These are phyloP conservation scores for Bothriochloa decipiens DNA, from an alignment of 176 grass and related monocot species.

Conservation along the genomic window DNA sequence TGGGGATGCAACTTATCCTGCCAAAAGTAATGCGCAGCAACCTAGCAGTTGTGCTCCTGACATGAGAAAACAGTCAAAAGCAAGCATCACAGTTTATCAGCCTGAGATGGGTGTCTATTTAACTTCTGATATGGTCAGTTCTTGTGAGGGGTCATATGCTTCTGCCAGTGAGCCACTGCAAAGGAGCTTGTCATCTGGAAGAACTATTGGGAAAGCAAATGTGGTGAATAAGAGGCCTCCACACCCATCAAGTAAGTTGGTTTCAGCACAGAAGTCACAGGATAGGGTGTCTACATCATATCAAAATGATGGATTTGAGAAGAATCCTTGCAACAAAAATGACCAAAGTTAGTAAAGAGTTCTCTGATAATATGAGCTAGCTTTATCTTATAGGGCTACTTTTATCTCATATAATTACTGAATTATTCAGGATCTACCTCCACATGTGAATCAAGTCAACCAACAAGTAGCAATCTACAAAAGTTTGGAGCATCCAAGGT, in stretches of 20 bases:
- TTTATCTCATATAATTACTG: constrained; percentile 44
- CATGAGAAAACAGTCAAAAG: constrained; percentile 68
- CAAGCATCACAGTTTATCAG: constrained; percentile 62
- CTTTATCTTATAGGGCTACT: constrained; percentile 2
- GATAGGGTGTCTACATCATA: constrained; percentile 55
- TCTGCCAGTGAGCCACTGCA: constrained; percentile 47
- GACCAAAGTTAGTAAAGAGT: constrained; percentile 77
- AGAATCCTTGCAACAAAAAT: constrained; percentile 61
- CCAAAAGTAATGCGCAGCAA: constrained; percentile 52
- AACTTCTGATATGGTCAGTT: constrained; percentile 62
- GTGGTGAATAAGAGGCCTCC: constrained; percentile 69
- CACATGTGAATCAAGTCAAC: constrained; percentile 44
- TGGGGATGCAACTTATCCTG: constrained; percentile 55
- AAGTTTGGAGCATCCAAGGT: constrained; percentile 62
- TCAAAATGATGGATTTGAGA: constrained; percentile 60
- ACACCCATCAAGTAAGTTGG: constrained; percentile 51
- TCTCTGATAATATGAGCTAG: constrained; percentile 23
- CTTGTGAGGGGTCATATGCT: constrained; percentile 48
- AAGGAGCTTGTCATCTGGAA: constrained; percentile 61
- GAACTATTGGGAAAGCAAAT: constrained; percentile 58
- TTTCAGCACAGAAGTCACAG: constrained; percentile 64
- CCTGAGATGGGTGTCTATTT: constrained; percentile 51
- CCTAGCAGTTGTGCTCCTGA: constrained; percentile 64
- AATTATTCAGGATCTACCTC: constrained; percentile 54
- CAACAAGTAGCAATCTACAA: constrained; percentile 51